Base-by-base conservation (phyloP, 2,329 filamentous ascomycete species). In the Colletotrichum paranaense region DNA sequence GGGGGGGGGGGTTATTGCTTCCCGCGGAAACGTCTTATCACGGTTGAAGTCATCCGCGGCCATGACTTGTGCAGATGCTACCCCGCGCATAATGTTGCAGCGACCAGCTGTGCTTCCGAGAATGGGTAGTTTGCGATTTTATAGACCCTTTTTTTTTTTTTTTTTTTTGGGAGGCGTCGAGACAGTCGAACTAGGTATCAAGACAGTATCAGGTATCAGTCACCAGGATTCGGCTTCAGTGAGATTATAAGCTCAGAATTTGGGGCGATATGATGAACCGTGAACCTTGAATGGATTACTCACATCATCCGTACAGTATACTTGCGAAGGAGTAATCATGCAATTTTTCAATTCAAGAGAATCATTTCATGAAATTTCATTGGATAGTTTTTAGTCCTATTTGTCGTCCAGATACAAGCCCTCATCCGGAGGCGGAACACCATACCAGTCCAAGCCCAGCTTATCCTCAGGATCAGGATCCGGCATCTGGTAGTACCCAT, bases 401-500 rank as follows among this genome's bases (percentile, higher is more conserved):
- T 62, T 55, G 16, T 71, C 56, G 26, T 72, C 58, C 5, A 58
- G 57, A 58, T 72, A 72, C 65, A 72, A 35, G 3, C 69, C 69
- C 24, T 72, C 69, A 14, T 63, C 69, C 4, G 69, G 69, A 38
- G 69, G 69, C 11, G 70, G 66, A 6, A 69, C 66, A 16, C 79
- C 79, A 63, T 80, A 80, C 78, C 78, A 81, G 56, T 80, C 79
- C 19, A 78, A 52, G 0, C 79, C 80, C 60, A 80, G 65, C 55
- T 79, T 79, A 57, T 80, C 80, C 53, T 81, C 78, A 5, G 78
- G 78, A 67, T 81, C 79, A 5, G 78, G 79, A 49, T 81, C 79
- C 3, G 79, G 78, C 79, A 81, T 81, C 72, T 80, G 79, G 58
- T 81, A 77, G 46, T 78, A 79, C 1, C 79, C 78, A 55, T 81